These are phyloP conservation scores for Huntiella bhutanensis DNA, from an alignment of 2,329 filamentous ascomycete species.

Conservation along the genomic window DNA sequence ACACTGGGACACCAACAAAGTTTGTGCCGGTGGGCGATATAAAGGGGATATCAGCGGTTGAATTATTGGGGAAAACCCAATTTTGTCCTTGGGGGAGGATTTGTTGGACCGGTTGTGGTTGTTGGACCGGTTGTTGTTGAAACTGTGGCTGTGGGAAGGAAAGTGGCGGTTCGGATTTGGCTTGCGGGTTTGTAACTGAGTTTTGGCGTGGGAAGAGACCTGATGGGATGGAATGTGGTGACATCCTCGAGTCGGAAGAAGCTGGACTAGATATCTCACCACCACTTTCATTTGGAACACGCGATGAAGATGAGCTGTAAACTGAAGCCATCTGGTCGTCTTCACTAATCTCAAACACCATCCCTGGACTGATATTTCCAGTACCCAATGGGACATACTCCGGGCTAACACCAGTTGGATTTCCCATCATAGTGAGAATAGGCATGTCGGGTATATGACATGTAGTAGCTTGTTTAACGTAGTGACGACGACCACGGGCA, in stretches of 20 bases:
- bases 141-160: neutral
- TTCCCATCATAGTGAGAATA: neutral
- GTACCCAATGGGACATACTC: constrained; percentile 4
- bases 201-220: neutral
- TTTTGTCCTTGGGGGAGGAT: constrained; percentile 2
- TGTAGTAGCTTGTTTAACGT: neutral
- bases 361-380: neutral
- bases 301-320: constrained; percentile 5
- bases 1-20: neutral
- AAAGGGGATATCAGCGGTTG: neutral
- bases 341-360: constrained; percentile 6
- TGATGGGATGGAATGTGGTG: constrained; percentile 1
- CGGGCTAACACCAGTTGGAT: neutral
- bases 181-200: neutral
- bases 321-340: constrained; percentile 4
- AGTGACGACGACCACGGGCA: constrained; percentile 14
- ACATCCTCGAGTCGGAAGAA: constrained; percentile 10
- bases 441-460: neutral
- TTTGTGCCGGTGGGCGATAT: neutral
- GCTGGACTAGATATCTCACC: constrained; percentile 8
- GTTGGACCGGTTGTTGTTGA: neutral
- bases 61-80: neutral
- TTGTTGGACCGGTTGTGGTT: constrained; percentile 2
- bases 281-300: constrained; percentile 4
- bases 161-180: neutral